A percentile compares a stretch with the other conserved stretches of the same genome.
Conservation (phyloP, 192 early-diverging fungal genomes). For the Coemansia sp. region DNA sequence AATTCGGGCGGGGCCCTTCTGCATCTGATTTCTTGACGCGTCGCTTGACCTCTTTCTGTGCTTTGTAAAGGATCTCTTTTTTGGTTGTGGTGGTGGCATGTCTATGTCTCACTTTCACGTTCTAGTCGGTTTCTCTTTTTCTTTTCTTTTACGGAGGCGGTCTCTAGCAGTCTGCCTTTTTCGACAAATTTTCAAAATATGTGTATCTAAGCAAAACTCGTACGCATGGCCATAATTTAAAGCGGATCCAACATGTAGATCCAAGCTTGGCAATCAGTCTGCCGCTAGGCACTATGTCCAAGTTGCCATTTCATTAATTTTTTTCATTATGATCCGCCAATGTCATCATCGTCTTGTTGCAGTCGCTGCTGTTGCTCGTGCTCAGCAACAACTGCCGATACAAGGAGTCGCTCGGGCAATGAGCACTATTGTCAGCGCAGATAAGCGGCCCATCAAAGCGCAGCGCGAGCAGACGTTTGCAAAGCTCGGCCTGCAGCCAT, state of each 20-base stretch:
- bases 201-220: not conserved
- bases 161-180: not conserved
- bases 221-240: not conserved
- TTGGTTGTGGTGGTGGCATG: not conserved
- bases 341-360: constrained; percentile 2
- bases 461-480: constrained; percentile 28
- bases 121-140: not conserved
- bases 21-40: constrained; percentile 9
- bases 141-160: not conserved
- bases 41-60: constrained; percentile 8
- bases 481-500: constrained; percentile 32
- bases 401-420: not conserved
- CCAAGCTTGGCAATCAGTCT: not conserved
- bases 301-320: not conserved
- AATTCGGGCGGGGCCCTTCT: not conserved
- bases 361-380: constrained; percentile 5
- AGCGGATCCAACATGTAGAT: not conserved
- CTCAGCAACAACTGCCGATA: constrained; percentile 6
- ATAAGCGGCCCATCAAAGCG: constrained; percentile 20
- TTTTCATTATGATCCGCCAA: not conserved
- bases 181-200: not conserved
- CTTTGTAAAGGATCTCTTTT: not conserved
- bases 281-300: not conserved
- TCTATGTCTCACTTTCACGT: not conserved
- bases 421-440: not conserved